Percentiles rank a stretch among this genome's conserved stretches.
Conservation (phyloP, 192 early-diverging fungal genomes). For the Coemansia sp. region DNA sequence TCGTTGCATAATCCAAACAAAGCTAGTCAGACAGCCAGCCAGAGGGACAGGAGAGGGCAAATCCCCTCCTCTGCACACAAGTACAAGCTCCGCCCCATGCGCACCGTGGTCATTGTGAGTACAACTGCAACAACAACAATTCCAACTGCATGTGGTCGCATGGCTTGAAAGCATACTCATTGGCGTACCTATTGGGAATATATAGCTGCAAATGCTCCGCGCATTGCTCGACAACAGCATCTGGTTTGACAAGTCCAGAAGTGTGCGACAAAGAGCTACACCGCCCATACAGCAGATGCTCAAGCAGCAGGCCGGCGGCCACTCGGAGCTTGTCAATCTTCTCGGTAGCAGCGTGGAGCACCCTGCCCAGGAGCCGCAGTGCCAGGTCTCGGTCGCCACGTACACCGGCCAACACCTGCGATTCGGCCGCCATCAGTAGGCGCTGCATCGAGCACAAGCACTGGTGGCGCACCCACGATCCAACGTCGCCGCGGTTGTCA, state of each 20-base stretch:
- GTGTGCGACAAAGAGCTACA: not conserved
- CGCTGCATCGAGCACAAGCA: slow-evolving; percentile 59
- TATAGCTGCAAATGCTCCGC: slow-evolving; percentile 10
- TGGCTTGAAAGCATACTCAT: not conserved
- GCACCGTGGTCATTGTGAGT: not conserved
- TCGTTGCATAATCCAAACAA: slow-evolving; percentile 2
- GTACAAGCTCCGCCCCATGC: not conserved
- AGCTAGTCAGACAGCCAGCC: too few relatives aligned
- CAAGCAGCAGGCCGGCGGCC: slow-evolving; percentile 66
- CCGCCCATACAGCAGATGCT: slow-evolving; percentile 28
- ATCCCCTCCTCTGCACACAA: not conserved
- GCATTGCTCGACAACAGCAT: slow-evolving; percentile 5
- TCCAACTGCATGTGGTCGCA: not conserved
- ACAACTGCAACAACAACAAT: not conserved
- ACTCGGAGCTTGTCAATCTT: slow-evolving; percentile 87
- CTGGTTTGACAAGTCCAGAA: not conserved
- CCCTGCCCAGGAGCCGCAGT: slow-evolving; percentile 26
- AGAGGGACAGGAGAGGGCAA: not conserved
- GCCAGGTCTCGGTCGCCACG: slow-evolving; percentile 32
- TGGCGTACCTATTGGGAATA: slow-evolving; percentile 1
- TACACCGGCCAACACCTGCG: not conserved
- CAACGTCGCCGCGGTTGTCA: slow-evolving; percentile 93
- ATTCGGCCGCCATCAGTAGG: slow-evolving; percentile 44
- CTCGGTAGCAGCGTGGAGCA: slow-evolving; percentile 80
- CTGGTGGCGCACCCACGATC: slow-evolving; percentile 86